Evolutionary conservation across 2,329 filamentous ascomycete species (phyloP).

Genomic region (Aureobasidium namibiae): DNA sequence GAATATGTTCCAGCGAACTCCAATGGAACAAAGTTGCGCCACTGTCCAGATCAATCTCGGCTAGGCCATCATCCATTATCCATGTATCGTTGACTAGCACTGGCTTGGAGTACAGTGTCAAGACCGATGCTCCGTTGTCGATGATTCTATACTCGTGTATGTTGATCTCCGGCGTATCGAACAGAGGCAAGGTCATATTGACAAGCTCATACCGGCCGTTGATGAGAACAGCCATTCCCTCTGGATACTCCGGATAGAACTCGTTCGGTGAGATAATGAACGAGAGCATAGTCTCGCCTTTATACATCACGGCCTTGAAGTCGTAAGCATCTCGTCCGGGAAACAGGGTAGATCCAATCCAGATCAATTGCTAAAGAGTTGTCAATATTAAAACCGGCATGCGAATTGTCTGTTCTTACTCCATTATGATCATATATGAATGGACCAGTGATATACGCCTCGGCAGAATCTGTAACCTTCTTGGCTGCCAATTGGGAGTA

Average conservation of each 20-base stretch:
- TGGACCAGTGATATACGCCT: slow-evolving; percentile 9
- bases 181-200: not conserved
- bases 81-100: slow-evolving; percentile 21
- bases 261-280: slow-evolving; percentile 12
- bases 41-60: slow-evolving; percentile 27
- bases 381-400: not conserved
- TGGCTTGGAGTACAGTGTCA: slow-evolving; percentile 16
- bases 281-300: slow-evolving; percentile 7
- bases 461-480: not conserved
- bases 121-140: slow-evolving; percentile 25
- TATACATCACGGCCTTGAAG: slow-evolving; percentile 10
- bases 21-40: slow-evolving; percentile 28
- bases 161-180: slow-evolving; percentile 23
- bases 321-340: slow-evolving; percentile 16
- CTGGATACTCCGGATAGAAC: not conserved
- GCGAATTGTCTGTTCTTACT: not conserved
- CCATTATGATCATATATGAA: slow-evolving; percentile 12
- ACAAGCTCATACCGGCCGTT: slow-evolving; percentile 11
- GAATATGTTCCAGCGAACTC: slow-evolving; percentile 21
- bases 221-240: slow-evolving; percentile 12
- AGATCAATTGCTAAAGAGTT: slow-evolving; percentile 16
- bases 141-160: slow-evolving; percentile 33
- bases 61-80: slow-evolving; percentile 26
- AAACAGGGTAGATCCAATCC: slow-evolving; percentile 15
- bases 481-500: slow-evolving; percentile 6